Evolutionary conservation across 345 rosid genomes (phyloP), one percentile per base, ranked within the genome.

Genomic region (Orychophragmus violaceus): DNA sequence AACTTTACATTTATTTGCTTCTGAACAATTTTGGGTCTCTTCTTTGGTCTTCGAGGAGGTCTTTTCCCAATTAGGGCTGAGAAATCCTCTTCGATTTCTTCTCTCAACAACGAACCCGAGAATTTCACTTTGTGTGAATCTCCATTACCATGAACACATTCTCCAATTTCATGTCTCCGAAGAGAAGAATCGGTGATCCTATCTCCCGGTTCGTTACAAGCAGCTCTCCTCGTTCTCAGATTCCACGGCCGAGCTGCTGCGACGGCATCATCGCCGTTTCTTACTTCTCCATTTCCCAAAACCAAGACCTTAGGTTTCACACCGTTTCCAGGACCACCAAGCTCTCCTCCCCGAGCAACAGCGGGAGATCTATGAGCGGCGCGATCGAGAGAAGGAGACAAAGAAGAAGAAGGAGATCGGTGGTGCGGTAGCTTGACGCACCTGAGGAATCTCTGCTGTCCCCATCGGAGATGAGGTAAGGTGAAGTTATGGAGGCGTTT

Each of bases 81-180:
- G 68, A 83, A 89, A 71, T 89, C 96, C 39, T 78, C 76, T 68
- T 83, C 92, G 49, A 89, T 77, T 76, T 89, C 92, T 74, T 84
- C 79, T 74, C 72, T 80, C 16, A 76, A 48, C 45, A 89, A 72
- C 27, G 83, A 4, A 73, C 83, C 83, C 19, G 88, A 61, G 52
- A 88, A 78, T 71, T 78, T 80, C 3, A 67, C 45, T 46, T 75
- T 80, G 74, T 74, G 33, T 11, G 24, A 57, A 50, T 59, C 66
- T 21, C 33, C 61, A 29, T 61, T 66, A 56, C 58, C 51, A 44
- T 67, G 64, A 53, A 19, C 55, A 61, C 18, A 36, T 63, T 49
- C 67, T 27, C 75, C 64, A 35, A 45, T 54, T 8, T 76, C 71
- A 28, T 48, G 42, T 51, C 64, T 66, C 63, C 81, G 21, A 11